These are phyloP conservation scores for Harrya chromipes DNA, from an alignment of 768 basidiomycete genomes.

Conservation along the genomic window DNA sequence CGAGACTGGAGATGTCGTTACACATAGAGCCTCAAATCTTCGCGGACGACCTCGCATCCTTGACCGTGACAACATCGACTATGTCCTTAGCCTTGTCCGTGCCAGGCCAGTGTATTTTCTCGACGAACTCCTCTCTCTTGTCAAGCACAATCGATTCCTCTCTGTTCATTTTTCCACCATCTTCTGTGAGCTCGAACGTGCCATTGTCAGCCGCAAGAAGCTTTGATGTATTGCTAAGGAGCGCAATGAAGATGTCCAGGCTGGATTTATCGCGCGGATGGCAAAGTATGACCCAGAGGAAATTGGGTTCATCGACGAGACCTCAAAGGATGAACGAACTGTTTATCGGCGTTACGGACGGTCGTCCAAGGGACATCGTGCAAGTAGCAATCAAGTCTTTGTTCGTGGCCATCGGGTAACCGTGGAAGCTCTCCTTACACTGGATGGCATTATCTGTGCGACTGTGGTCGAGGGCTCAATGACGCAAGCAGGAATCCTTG, in stretches of 20 bases:
- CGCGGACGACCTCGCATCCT: neutral
- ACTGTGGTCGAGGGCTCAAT: too few species aligned
- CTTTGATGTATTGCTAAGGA: neutral
- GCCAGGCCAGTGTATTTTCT: neutral
- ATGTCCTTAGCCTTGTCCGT: neutral
- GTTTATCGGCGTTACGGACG: neutral
- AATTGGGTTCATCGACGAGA: neutral
- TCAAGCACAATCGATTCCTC: neutral
- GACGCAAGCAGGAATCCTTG: too few species aligned
- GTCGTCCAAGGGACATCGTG: neutral
- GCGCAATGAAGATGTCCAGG: too few species aligned
- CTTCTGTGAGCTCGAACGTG: neutral
- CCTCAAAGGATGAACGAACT: neutral
- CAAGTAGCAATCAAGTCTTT: neutral
- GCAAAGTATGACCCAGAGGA: neutral
- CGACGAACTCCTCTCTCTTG: neutral
- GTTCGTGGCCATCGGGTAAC: neutral
- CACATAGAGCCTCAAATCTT: neutral
- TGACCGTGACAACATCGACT: neutral
- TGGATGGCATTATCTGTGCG: too few species aligned
- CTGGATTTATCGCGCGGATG: neutral
- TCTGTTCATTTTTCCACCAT: neutral
- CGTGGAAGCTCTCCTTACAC: neutral
- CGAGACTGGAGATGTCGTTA: too few species aligned
- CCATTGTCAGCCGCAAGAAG: neutral